Conservation (phyloP, 2,329 filamentous ascomycete genomes). For the Fusarium mangiferae region DNA sequence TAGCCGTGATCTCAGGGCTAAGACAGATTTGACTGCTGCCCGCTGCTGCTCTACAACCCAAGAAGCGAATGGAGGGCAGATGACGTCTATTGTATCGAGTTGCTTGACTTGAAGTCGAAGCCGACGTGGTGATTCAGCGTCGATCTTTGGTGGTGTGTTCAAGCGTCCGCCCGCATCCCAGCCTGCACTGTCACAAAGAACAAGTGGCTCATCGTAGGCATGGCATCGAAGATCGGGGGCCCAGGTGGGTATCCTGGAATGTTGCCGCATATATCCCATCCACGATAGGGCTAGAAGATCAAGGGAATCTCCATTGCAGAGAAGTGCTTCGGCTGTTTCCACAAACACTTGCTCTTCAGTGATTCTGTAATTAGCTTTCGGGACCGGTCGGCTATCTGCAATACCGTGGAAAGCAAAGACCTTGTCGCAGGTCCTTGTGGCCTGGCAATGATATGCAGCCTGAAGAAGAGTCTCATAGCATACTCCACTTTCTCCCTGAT, state of each 20-base stretch:
- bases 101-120: neutral
- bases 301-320: neutral
- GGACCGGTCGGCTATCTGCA: neutral
- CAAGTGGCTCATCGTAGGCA: neutral
- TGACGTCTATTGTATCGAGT: neutral
- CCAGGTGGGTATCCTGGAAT: neutral
- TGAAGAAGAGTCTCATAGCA: neutral
- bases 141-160: neutral
- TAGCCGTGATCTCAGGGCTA: neutral
- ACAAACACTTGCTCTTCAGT: neutral
- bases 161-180: neutral
- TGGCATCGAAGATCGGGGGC: neutral
- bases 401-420: neutral
- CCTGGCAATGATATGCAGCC: neutral
- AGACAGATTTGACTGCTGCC: neutral
- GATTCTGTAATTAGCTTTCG: neutral
- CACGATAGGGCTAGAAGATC: neutral
- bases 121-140: neutral
- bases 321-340: neutral
- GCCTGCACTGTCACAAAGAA: neutral
- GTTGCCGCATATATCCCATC: neutral
- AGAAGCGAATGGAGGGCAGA: neutral
- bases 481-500: neutral
- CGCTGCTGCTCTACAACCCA: neutral
- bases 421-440: neutral